Base-by-base conservation (phyloP, 164 flowering plant genomes). In the Vitis riparia region DNA sequence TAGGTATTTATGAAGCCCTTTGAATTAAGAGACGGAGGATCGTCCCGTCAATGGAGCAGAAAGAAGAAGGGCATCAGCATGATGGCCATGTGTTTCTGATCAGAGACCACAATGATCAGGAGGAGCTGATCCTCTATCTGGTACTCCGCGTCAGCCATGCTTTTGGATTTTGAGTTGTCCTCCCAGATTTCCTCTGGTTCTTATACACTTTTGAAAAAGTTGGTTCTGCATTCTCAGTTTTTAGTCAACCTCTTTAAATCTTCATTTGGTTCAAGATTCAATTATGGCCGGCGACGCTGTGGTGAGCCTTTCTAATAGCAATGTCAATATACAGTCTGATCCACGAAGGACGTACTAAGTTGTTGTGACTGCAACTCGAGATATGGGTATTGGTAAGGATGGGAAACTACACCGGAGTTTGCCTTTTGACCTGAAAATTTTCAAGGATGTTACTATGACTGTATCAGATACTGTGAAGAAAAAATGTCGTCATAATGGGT, bases 401-500 rank as follows among this genome's bases (percentile, higher is more conserved):
- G 99, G 97, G 71, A 87, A 84, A 70, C 70, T 94, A 69, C 97
- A 97, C 1, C 92, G 99, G 99, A 89, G 65, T 32, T 83, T 92
- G 79, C 93, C 97, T 47, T 75, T 91, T 65, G 99, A 94, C 79
- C 79, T 92, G 14, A 89, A 87, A 66, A 84, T 83, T 71, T 94
- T 94, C 77, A 91, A 90, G 81, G 93, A 91, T 19, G 30, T 94
- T 14, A 94, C 99, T 27, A 7, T 63, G 72, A 71, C 77, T 48
- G 89, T 97, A 14, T 75, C 86, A 9, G 95, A 89, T 80, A 81
- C 97, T 62, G 78, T 62, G 44, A 94, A 91, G 70, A 19, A 94
- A 79, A 79, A 94, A 94, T 82, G 98, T 98, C 5, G 89, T 94
- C 23, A 73, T 94, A 71, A 94, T 94, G 98, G 98, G 98, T 47